Percentiles rank a stretch among this genome's conserved stretches.
Evolutionary conservation across 108 stramenopile species (phyloP).

Genomic region (Cylindrotheca closterium): DNA sequence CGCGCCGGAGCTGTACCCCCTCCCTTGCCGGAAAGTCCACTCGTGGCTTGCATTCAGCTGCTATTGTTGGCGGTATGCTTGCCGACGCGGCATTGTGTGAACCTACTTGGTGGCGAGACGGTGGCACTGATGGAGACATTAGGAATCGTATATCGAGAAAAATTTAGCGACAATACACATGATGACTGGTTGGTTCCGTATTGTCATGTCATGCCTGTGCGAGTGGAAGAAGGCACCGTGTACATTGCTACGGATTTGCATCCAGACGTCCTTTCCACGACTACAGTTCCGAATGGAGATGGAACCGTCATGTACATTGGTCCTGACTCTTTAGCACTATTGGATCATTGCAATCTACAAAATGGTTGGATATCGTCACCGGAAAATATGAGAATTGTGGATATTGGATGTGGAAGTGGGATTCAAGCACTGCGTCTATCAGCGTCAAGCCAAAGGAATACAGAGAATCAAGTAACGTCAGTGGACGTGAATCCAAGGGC

Average conservation of each 20-base stretch:
- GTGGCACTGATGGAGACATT: conserved; percentile 42
- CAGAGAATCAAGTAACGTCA: conserved; percentile 11
- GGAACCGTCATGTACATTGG: conserved; percentile 83
- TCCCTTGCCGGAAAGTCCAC: conserved; percentile 1
- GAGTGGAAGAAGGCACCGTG: conserved; percentile 1
- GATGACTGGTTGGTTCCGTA: conserved; percentile 50
- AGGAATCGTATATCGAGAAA: conserved; percentile 34
- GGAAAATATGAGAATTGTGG: conserved; percentile 31
- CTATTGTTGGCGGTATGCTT: conserved; percentile 21
- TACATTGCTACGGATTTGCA: conserved; percentile 73
- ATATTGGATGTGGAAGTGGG: conserved; percentile 74
- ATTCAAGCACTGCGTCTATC: conserved; percentile 60
- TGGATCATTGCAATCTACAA: conserved; percentile 41
- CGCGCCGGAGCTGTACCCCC: conserved; percentile 20
- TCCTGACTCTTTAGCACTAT: conserved; percentile 76
- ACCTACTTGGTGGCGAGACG: conserved; percentile 36
- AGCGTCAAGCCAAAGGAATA: neutral
- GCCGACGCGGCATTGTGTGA: conserved; percentile 27
- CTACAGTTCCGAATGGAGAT: conserved; percentile 38
- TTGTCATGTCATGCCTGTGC: conserved; percentile 59
- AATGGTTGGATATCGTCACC: neutral
- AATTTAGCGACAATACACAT: conserved; percentile 17
- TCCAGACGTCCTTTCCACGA: conserved; percentile 59
- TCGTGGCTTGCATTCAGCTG: conserved; percentile 20
- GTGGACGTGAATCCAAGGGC: conserved; percentile 75